These are phyloP conservation scores for Sarcomyxa edulis DNA, from an alignment of 768 basidiomycete species.

Conservation along the genomic window DNA sequence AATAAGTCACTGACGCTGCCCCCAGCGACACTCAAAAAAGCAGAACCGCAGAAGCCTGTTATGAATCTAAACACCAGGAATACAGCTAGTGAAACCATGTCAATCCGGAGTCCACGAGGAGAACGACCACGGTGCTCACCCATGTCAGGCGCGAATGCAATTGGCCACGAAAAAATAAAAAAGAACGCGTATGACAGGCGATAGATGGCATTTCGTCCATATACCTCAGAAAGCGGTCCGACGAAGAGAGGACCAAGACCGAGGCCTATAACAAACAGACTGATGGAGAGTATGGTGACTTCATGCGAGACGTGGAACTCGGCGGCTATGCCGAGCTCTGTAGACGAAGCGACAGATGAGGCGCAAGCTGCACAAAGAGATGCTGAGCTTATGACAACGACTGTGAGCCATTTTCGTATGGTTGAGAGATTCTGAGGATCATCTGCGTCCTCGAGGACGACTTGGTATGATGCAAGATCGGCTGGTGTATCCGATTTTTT, in stretches of 20 bases:
- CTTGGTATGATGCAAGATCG: conserved; percentile 1
- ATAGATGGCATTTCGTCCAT: conserved; percentile 64
- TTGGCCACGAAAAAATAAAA: conserved; percentile 61
- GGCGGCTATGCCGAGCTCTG: conserved; percentile 1
- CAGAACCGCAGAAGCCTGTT: conserved; percentile 50
- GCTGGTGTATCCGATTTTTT: not conserved
- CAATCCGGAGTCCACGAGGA: not conserved
- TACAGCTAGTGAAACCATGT: conserved; percentile 30
- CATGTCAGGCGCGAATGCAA: conserved; percentile 67
- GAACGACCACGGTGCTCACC: conserved; percentile 27
- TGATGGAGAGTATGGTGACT: conserved; percentile 31
- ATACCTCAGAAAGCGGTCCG: conserved; percentile 50
- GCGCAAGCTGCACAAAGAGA: conserved; percentile 3
- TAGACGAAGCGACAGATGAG: conserved; percentile 5
- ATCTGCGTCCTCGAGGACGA: conserved; percentile 1
- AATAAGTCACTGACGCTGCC: conserved; percentile 55
- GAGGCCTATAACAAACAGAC: conserved; percentile 53
- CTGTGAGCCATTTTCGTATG: conserved; percentile 4
- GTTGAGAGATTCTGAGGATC: conserved; percentile 1
- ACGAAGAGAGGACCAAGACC: conserved; percentile 51
- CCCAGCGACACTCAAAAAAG: conserved; percentile 52
- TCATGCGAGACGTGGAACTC: conserved; percentile 4
- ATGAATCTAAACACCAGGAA: conserved; percentile 56
- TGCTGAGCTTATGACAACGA: conserved; percentile 2
- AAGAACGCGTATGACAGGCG: conserved; percentile 53